phyloP scores from a whole-genome alignment of 345 rosid genomes.

The Hibiscus syriacus region DNA sequence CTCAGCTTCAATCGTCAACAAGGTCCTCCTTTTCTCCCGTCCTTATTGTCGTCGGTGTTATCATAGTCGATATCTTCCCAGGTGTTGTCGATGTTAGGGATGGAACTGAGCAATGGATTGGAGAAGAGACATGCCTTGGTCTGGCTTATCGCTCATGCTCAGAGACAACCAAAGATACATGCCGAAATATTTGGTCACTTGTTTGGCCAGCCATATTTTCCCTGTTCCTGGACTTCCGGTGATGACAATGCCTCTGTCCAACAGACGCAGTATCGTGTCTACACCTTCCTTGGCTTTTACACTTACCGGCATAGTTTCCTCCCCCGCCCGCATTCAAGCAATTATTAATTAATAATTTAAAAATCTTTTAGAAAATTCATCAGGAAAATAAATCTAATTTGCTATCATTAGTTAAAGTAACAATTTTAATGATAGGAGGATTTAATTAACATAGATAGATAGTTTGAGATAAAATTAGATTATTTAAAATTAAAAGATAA shows the following conservation, averaged over 20 bases:
- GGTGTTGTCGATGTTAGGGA: constrained; percentile 21
- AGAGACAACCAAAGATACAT: constrained; percentile 30
- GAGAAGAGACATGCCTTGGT: constrained; percentile 10
- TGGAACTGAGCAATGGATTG: constrained; percentile 31
- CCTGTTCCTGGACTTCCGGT: constrained; percentile 35
- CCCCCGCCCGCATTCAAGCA: not conserved
- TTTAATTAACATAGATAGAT: too few relatives aligned
- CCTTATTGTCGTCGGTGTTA: too few relatives aligned
- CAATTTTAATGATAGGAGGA: too few relatives aligned
- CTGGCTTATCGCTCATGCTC: not conserved
- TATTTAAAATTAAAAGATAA: too few relatives aligned
- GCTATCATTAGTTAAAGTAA: not conserved
- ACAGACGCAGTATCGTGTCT: accelerated
- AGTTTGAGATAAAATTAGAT: too few relatives aligned
- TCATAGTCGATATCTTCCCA: constrained; percentile 17
- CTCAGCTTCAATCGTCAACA: constrained; percentile 4
- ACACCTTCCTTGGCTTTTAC: not conserved
- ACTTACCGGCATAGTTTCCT: not conserved
- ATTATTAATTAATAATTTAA: not conserved
- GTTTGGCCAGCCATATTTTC: constrained; percentile 42
- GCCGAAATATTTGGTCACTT: constrained; percentile 5
- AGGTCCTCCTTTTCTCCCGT: constrained; percentile 26
- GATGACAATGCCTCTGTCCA: not conserved
- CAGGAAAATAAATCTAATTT: too few relatives aligned
- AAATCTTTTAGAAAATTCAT: too few relatives aligned